Evolutionary conservation across 345 rosid species (phyloP).

Genomic region (Excoecaria agallocha): DNA sequence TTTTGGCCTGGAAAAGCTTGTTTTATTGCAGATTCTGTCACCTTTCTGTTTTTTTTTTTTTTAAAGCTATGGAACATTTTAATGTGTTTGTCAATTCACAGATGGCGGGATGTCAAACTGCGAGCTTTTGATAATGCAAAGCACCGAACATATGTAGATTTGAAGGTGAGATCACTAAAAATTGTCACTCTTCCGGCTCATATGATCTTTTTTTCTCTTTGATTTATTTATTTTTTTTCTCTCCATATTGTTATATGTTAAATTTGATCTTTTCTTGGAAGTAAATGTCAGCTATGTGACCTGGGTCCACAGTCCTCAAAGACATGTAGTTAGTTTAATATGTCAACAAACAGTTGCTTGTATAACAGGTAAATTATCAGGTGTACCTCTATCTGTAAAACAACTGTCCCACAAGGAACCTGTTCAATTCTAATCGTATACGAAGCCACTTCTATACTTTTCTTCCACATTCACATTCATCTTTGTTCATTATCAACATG

Average conservation of each 20-base stretch:
- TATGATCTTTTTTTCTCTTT: neutral
- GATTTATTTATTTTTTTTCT: too few relatives aligned
- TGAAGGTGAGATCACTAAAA: slow-evolving; percentile 62
- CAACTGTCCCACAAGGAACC: slow-evolving; percentile 29
- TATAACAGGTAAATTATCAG: slow-evolving; percentile 33
- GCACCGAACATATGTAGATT: slow-evolving; percentile 94
- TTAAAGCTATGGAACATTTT: neutral
- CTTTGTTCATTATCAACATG: neutral
- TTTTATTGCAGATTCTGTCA: neutral
- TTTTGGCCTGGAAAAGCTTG: neutral
- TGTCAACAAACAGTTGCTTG: slow-evolving; percentile 34
- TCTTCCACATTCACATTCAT: neutral
- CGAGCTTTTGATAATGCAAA: slow-evolving; percentile 88
- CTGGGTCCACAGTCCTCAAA: slow-evolving; percentile 28
- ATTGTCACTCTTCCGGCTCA: neutral
- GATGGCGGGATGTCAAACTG: slow-evolving; percentile 97
- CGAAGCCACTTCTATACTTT: slow-evolving; percentile 11
- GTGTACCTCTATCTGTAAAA: slow-evolving; percentile 22
- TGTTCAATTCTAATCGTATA: slow-evolving; percentile 13
- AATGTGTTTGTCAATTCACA: slow-evolving; percentile 26
- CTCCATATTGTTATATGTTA: neutral
- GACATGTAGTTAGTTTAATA: slow-evolving; percentile 7
- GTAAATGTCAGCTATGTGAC: slow-evolving; percentile 12
- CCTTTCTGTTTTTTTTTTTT: neutral
- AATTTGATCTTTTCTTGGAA: slow-evolving; percentile 3